Evolutionary conservation across 805 yeast genomes (phyloP), one percentile per base, ranked within the genome.

Genomic region (Monosporozyma servazzii): DNA sequence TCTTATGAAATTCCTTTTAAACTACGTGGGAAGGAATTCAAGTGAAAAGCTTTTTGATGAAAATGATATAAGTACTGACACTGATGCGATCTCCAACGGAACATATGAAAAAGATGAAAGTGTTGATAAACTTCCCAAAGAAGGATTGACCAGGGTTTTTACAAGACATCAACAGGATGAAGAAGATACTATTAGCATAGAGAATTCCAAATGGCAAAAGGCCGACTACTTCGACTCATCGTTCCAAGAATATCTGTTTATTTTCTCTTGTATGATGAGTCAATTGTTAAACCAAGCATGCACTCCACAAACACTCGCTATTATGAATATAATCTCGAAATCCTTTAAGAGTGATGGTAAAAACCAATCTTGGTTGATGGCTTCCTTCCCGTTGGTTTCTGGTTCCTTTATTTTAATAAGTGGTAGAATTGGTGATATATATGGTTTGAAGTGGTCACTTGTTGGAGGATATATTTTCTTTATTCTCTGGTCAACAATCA

Each of bases 371-470:
- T 83, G 95, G 93, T 79, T 80, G 61, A 75, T 81, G 73, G 88
- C 89, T 1, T 77, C 87, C 0, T 84, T 79, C 61, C 81, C 88
- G 0, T 66, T 86, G 50, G 79, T 88, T 0, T 78, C 84, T 5
- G 91, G 91, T 11, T 82, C 91, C 0, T 80, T 85, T 54, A 84
- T 86, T 48, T 64, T 86, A 37, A 70, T 81, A 4, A 76, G 84
- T 37, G 93, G 93, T 8, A 73, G 82, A 48, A 60, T 84, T 45
- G 93, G 95, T 33, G 95, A 86, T 59, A 69, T 84, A 11, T 79
- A 78, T 57, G 93, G 93, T 0, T 70, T 82, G 49, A 81, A 79
- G 52, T 68, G 63, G 41, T 65, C 79, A n/a, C 71, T 82, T 50
- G 42, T 80, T 0, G 57, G 71, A 4, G 88, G 91, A 0, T 80